These are phyloP conservation scores for Halophytophthora batemanensis DNA, from an alignment of 352 stramenopile genomes.

Conservation along the genomic window DNA sequence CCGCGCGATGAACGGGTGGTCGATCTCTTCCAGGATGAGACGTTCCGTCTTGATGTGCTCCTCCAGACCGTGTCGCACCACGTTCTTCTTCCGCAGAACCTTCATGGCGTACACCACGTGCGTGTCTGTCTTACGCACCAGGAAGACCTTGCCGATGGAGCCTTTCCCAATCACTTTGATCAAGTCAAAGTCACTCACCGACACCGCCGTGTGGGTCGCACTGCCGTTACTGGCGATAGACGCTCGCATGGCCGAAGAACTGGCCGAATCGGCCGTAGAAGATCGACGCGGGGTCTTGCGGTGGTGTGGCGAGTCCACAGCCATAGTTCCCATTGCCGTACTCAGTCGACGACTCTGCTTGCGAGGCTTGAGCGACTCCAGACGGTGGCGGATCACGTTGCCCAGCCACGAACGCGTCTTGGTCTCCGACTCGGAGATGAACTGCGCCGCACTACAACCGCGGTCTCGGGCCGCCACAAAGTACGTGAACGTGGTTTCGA, in stretches of 20 bases:
- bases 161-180: constrained; percentile 84
- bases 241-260: constrained; percentile 48
- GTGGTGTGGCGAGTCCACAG: constrained; percentile 34
- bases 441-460: constrained; percentile 40
- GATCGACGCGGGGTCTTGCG: constrained; percentile 42
- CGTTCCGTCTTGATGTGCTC: constrained; percentile 97
- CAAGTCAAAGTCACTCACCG: constrained; percentile 82
- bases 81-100: constrained; percentile 95
- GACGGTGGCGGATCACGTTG: constrained; percentile 55
- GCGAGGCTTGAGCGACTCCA: constrained; percentile 63
- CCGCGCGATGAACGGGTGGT: constrained; percentile 98
- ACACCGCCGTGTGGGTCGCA: constrained; percentile 37
- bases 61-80: constrained; percentile 92
- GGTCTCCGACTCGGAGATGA: constrained; percentile 60
- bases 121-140: constrained; percentile 87
- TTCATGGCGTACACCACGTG: constrained; percentile 97
- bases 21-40: constrained; percentile 96
- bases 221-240: constrained; percentile 44
- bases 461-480: constrained; percentile 62
- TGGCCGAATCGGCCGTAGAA: constrained; percentile 34
- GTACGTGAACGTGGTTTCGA: constrained; percentile 75
- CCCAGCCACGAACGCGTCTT: constrained; percentile 60
- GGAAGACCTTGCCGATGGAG: constrained; percentile 88
- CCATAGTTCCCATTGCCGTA: constrained; percentile 25
- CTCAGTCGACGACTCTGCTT: constrained; percentile 54